phyloP scores from a whole-genome alignment of 2,329 filamentous ascomycete genomes.

The Trichophyton schoenleinii region DNA sequence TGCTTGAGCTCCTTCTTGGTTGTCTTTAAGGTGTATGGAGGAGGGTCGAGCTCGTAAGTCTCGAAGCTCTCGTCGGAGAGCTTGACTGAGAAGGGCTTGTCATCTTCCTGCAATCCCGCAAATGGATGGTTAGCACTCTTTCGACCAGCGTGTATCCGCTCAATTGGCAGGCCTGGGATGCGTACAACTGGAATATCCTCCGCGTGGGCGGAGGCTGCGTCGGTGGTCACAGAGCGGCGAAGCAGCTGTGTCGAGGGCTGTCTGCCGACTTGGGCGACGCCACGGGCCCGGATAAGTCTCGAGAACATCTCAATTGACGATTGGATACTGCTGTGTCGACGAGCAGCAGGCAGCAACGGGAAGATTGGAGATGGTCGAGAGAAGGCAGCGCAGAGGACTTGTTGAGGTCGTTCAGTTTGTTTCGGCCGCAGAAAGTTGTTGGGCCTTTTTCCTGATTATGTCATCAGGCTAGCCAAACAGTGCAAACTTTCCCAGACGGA shows the following conservation, averaged over 20 bases:
- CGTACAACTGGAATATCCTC: slow-evolving; percentile 61
- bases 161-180: not conserved
- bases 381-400: not conserved
- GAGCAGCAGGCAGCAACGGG: not conserved
- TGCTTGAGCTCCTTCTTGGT: slow-evolving; percentile 98
- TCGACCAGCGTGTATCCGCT: not conserved
- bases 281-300: slow-evolving; percentile 53
- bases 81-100: slow-evolving; percentile 80
- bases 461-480: slow-evolving; percentile 9
- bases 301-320: slow-evolving; percentile 48
- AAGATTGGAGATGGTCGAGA: not conserved
- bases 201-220: slow-evolving; percentile 83
- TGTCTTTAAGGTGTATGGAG: slow-evolving; percentile 78
- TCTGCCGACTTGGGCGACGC: slow-evolving; percentile 44
- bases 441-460: slow-evolving; percentile 10
- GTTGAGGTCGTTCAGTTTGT: not conserved
- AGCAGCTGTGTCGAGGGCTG: slow-evolving; percentile 36
- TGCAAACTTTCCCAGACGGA: slow-evolving; percentile 9
- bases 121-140: not conserved
- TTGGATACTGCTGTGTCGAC: not conserved
- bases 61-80: slow-evolving; percentile 98
- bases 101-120: slow-evolving; percentile 55
- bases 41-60: slow-evolving; percentile 96
- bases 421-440: slow-evolving; percentile 9
- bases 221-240: slow-evolving; percentile 76